phyloP scores from a whole-genome alignment of 116 monocot species.

The Papilionanthe hybrid region DNA sequence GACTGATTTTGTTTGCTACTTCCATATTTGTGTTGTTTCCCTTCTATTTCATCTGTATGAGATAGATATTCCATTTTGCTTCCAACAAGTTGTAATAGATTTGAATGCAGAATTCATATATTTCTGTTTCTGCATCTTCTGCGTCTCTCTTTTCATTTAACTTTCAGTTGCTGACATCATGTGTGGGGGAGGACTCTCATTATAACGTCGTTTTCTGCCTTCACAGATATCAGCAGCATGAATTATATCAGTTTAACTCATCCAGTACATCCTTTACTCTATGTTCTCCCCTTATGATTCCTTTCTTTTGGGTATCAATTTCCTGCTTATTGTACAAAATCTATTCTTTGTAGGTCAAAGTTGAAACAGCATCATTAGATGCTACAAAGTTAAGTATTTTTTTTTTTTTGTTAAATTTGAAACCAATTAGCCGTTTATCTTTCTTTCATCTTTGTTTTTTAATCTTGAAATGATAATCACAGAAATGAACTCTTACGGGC shows the following conservation, averaged over 20 bases:
- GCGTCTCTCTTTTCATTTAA: background rate
- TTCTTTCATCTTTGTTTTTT: background rate
- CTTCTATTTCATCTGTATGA: background rate
- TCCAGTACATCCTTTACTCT: constrained; percentile 7
- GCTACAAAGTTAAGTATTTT: constrained; percentile 63
- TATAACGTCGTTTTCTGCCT: background rate
- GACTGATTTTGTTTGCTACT: too few species aligned
- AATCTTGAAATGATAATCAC: background rate
- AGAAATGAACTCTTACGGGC: constrained; percentile 87
- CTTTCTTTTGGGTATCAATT: background rate
- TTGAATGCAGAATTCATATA: background rate
- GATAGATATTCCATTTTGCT: too few species aligned
- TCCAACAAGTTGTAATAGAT: background rate
- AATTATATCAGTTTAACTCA: constrained; percentile 13
- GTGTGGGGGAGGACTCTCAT: background rate
- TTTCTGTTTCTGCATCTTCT: background rate
- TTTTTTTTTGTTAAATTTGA: background rate
- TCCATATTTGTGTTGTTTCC: background rate
- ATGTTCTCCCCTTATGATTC: background rate
- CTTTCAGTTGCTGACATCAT: background rate
- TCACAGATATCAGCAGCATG: constrained; percentile 24
- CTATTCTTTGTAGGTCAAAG: constrained; percentile 40
- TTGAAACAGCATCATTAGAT: constrained; percentile 61
- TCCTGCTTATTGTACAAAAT: background rate
- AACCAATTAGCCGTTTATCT: background rate